These are phyloP conservation scores for Diaporthe sp. DNA, from an alignment of 2,329 filamentous ascomycete species.

Conservation along the genomic window DNA sequence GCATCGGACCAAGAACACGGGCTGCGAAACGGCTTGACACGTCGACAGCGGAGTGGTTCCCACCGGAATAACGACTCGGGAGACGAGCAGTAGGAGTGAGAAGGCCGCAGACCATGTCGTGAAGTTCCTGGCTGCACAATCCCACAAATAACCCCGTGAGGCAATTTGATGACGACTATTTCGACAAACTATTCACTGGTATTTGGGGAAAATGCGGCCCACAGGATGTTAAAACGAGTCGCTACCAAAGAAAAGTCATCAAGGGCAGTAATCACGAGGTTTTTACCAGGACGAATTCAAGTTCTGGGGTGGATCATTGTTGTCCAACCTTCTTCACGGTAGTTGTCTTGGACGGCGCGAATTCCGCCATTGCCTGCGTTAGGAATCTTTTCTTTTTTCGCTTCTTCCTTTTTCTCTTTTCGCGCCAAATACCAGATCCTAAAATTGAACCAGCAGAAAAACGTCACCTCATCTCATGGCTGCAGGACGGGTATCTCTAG, in stretches of 20 bases:
- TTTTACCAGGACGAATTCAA: neutral
- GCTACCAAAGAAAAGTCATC: neutral
- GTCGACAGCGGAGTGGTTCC: slow-evolving; percentile 1
- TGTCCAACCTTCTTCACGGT: neutral
- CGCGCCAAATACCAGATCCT: neutral
- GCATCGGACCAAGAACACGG: neutral
- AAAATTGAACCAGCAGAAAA: neutral
- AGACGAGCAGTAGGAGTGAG: neutral
- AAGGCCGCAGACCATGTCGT: neutral
- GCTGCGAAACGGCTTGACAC: slow-evolving; percentile 8
- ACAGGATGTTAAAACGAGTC: neutral
- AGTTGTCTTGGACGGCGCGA: neutral
- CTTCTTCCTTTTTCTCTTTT: neutral
- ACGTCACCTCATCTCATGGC: slow-evolving; percentile 18
- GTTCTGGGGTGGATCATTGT: neutral
- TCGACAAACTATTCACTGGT: neutral
- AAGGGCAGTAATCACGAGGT: neutral
- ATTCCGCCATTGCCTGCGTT: neutral
- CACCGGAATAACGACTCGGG: neutral
- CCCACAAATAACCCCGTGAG: neutral
- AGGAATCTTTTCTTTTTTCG: neutral
- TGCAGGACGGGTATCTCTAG: neutral
- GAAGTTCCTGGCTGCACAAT: too few relatives aligned
- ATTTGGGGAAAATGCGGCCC: neutral
- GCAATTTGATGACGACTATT: neutral